Percentiles rank a stretch among this genome's conserved stretches.
Evolutionary conservation across 176 grass and related monocot species (phyloP).

Genomic region (Melocanna baccifera): DNA sequence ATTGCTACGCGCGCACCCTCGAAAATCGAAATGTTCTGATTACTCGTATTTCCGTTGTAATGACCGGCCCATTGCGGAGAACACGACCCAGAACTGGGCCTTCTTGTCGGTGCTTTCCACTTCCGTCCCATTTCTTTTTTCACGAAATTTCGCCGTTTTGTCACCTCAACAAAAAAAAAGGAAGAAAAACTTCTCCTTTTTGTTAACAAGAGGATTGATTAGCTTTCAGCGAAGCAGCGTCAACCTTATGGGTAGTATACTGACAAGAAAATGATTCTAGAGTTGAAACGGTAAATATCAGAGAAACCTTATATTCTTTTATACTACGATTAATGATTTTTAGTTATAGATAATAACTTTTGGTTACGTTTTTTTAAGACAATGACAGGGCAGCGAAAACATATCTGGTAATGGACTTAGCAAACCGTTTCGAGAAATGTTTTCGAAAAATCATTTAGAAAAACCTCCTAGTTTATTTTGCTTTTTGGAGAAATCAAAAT

Average conservation of each 20-base stretch:
- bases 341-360: too few relatives aligned
- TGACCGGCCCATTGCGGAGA: conserved; percentile 8
- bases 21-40: not conserved
- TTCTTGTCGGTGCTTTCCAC: conserved; percentile 6
- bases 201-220: not conserved
- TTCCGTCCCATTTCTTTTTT: too few relatives aligned
- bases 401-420: too few relatives aligned
- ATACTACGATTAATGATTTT: too few relatives aligned
- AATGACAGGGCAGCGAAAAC: too few relatives aligned
- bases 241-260: not conserved
- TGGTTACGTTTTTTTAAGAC: too few relatives aligned
- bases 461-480: accelerated
- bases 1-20: not conserved
- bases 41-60: not conserved
- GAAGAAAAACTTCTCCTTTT: not conserved
- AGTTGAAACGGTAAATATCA: not conserved
- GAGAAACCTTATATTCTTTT: too few relatives aligned
- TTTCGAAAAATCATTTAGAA: too few relatives aligned
- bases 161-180: not conserved
- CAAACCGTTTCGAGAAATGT: too few relatives aligned
- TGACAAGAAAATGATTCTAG: not conserved
- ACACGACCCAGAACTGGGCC: not conserved
- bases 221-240: not conserved
- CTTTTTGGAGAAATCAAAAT: too few relatives aligned
- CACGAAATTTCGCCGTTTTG: not conserved